Evolutionary conservation across 345 rosid species (phyloP).

Genomic region (Eucalyptus shirleyi): DNA sequence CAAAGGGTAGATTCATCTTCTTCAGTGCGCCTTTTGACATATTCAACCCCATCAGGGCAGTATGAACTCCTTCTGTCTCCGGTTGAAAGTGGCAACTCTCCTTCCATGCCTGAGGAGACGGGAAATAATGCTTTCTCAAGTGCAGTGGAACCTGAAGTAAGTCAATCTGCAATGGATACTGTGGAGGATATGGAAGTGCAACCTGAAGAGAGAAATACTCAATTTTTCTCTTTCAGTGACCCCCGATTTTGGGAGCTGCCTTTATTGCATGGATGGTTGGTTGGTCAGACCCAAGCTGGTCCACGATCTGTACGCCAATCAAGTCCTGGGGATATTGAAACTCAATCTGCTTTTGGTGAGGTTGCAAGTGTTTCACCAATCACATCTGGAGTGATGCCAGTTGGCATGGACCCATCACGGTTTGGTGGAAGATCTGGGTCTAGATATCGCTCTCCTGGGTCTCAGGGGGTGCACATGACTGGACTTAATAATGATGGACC

Average conservation of each 20-base stretch:
- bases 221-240: conserved; percentile 30
- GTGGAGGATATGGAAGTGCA: conserved; percentile 32
- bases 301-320: conserved; percentile 4
- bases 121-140: conserved; percentile 9
- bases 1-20: conserved; percentile 33
- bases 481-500: conserved; percentile 11
- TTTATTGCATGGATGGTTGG: conserved; percentile 63
- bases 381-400: conserved; percentile 1
- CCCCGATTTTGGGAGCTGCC: conserved; percentile 57
- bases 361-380: neutral
- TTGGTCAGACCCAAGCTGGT: conserved; percentile 56
- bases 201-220: conserved; percentile 25
- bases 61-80: conserved; percentile 46
- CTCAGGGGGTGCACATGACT: conserved; percentile 4
- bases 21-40: conserved; percentile 28
- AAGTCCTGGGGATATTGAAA: conserved; percentile 10
- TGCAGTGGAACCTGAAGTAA: conserved; percentile 17
- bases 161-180: conserved; percentile 14
- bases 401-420: conserved; percentile 3
- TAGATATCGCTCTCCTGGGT: conserved; percentile 13
- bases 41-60: conserved; percentile 33
- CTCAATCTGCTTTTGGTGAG: conserved; percentile 6
- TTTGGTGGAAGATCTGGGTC: conserved; percentile 21
- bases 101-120: conserved; percentile 16
- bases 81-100: conserved; percentile 30